Percentiles rank a stretch among this genome's conserved stretches.
Evolutionary conservation across 2,329 filamentous ascomycete species (phyloP).

Genomic region (Chrysoporthe puriensis): DNA sequence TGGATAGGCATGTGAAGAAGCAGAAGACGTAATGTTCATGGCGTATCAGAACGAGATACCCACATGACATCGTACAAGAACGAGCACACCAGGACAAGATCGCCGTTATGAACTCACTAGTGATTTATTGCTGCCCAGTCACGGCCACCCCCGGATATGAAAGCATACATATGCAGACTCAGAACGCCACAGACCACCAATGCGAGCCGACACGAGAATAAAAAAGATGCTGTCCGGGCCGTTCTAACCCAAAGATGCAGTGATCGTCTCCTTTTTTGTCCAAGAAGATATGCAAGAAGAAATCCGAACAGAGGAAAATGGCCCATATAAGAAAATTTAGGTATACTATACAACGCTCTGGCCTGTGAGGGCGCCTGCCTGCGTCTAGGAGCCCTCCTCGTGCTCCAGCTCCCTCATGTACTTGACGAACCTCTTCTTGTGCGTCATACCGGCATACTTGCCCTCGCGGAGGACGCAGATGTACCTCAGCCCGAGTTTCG

Average conservation of each 20-base stretch:
- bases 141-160: neutral
- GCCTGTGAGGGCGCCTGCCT: neutral
- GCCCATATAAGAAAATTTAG: neutral
- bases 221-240: neutral
- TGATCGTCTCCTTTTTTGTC: neutral
- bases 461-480: conserved; percentile 88
- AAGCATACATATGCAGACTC: neutral
- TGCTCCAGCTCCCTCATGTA: conserved; percentile 86
- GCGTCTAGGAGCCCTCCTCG: conserved; percentile 34
- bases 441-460: conserved; percentile 83
- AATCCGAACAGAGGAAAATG: neutral
- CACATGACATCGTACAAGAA: too few species aligned
- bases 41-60: too few species aligned
- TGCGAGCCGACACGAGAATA: neutral
- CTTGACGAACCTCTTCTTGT: conserved; percentile 96
- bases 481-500: conserved; percentile 89
- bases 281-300: neutral
- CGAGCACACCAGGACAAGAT: too few species aligned
- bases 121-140: neutral
- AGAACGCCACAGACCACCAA: neutral
- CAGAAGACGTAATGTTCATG: conserved; percentile 29
- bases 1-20: conserved; percentile 40
- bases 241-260: neutral
- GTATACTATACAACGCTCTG: neutral
- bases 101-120: too few species aligned